Evolutionary conservation across 768 basidiomycete species (phyloP).

Genomic region (Boletales sp.): DNA sequence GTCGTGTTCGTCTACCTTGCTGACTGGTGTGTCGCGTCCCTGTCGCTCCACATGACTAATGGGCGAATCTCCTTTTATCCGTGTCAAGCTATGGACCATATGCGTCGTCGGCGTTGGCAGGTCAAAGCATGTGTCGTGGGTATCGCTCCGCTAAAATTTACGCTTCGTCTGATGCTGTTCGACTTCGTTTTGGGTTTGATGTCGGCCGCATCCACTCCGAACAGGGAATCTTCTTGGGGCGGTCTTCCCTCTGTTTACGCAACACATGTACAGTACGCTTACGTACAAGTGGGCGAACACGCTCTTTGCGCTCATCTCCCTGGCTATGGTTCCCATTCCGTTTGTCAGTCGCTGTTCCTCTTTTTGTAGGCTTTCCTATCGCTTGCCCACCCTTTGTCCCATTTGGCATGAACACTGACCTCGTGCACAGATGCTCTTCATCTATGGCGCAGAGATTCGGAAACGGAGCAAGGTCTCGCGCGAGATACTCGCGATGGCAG

Average conservation of each 20-base stretch:
- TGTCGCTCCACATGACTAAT: neutral
- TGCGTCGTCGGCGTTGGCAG: slow-evolving; percentile 67
- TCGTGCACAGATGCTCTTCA: slow-evolving; percentile 23
- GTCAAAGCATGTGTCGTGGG: slow-evolving; percentile 58
- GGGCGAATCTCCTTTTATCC: neutral
- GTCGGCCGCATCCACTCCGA: neutral
- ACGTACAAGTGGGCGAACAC: slow-evolving; percentile 61
- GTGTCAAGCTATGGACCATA: slow-evolving; percentile 48
- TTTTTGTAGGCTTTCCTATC: neutral
- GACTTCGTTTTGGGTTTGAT: slow-evolving; percentile 16
- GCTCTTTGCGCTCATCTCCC: slow-evolving; percentile 50
- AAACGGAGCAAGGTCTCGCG: slow-evolving; percentile 26
- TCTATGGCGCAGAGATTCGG: slow-evolving; percentile 31
- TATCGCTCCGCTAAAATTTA: slow-evolving; percentile 1
- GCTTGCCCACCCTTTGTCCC: neutral
- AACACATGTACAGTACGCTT: slow-evolving; percentile 53
- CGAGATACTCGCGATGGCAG: slow-evolving; percentile 16
- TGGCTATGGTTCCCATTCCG: slow-evolving; percentile 56
- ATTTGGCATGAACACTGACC: neutral
- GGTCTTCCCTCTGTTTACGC: slow-evolving; percentile 61
- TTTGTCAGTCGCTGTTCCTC: slow-evolving; percentile 38
- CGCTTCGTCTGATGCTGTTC: slow-evolving; percentile 2
- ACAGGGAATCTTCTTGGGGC: slow-evolving; percentile 49
- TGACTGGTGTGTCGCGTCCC: slow-evolving; percentile 45
- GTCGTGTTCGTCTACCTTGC: slow-evolving; percentile 59